phyloP scores from a whole-genome alignment of 768 basidiomycete species.

The Lentinus brumalis region DNA sequence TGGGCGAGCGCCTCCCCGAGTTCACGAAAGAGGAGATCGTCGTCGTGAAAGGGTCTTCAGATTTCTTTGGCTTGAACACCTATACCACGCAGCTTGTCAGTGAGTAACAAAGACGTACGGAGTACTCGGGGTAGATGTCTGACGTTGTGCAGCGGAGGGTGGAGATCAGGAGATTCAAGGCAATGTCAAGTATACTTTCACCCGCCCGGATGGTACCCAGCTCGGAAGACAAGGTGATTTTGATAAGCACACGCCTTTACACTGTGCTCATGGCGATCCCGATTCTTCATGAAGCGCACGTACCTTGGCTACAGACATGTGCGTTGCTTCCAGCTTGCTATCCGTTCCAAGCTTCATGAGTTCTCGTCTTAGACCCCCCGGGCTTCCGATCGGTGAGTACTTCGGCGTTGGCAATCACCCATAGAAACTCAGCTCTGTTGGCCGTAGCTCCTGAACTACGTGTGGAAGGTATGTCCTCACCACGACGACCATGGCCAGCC shows the following conservation, averaged over 20 bases:
- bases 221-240: constrained; percentile 60
- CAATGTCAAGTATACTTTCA: constrained; percentile 60
- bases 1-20: constrained; percentile 58
- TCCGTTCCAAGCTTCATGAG: not conserved
- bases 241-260: not conserved
- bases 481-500: not conserved
- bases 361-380: constrained; percentile 29
- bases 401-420: no score
- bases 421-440: not conserved
- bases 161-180: constrained; percentile 68
- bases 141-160: constrained; percentile 46
- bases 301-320: constrained; percentile 41
- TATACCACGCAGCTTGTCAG: constrained; percentile 68
- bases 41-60: constrained; percentile 64
- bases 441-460: constrained; percentile 39
- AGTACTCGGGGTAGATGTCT: not conserved
- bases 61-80: constrained; percentile 75
- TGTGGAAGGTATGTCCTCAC: constrained; percentile 36
- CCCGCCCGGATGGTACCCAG: constrained; percentile 61
- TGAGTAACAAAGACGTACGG: constrained; percentile 29
- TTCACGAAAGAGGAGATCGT: constrained; percentile 58
- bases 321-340: constrained; percentile 9
- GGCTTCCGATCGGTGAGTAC: constrained; percentile 38
- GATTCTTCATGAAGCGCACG: constrained; percentile 30
- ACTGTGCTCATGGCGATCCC: not conserved